phyloP scores from a whole-genome alignment of 768 basidiomycete species.

The Auriscalpium microsporum region DNA sequence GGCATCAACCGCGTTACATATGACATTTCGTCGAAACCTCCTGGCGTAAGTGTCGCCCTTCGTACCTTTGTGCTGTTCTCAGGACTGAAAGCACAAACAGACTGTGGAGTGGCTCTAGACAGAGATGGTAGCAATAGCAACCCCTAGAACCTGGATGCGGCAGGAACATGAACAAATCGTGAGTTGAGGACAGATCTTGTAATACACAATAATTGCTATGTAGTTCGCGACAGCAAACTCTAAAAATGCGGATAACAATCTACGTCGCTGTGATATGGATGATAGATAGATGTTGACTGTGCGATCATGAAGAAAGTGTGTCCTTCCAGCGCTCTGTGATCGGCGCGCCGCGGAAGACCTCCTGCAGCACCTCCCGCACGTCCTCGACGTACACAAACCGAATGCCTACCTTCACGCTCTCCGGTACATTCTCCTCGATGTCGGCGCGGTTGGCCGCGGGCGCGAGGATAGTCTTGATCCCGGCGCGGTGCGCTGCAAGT shows the following conservation, averaged over 20 bases:
- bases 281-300: neutral
- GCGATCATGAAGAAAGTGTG: conserved; percentile 28
- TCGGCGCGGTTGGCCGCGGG: conserved; percentile 87
- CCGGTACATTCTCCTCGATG: conserved; percentile 95
- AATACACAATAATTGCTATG: conserved; percentile 1
- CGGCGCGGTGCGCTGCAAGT: conserved; percentile 92
- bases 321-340: conserved; percentile 62
- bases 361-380: conserved; percentile 80
- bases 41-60: conserved; percentile 50
- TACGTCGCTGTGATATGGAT: neutral
- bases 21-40: conserved; percentile 96
- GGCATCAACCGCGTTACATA: conserved; percentile 96
- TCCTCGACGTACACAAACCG: conserved; percentile 93
- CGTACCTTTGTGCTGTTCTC: conserved; percentile 4
- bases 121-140: neutral
- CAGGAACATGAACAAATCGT: neutral
- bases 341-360: conserved; percentile 67
- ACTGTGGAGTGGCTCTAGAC: conserved; percentile 26
- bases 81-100: conserved; percentile 9
- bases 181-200: neutral
- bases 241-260: neutral
- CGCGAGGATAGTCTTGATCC: conserved; percentile 86
- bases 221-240: neutral
- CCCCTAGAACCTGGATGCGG: too few species aligned
- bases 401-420: conserved; percentile 92